Evolutionary conservation across 2,329 filamentous ascomycete genomes (phyloP).

Genomic region (Ciborinia camelliae): DNA sequence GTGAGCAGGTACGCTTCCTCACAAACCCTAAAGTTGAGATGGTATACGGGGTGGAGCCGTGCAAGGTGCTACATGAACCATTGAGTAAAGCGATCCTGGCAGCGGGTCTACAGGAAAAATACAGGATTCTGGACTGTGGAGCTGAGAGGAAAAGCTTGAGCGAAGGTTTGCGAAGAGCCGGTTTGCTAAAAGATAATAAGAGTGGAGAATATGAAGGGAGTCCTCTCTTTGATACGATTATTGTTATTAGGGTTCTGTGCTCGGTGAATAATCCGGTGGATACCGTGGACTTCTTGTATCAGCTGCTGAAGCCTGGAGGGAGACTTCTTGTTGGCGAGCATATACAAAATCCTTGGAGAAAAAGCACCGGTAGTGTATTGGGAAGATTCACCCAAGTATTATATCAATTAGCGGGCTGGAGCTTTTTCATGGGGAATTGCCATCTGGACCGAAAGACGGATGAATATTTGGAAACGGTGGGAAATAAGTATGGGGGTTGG

Average conservation of each 20-base stretch:
- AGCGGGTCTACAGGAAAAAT: not conserved
- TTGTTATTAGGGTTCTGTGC: not conserved
- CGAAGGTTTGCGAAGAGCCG: not conserved
- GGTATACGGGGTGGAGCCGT: not conserved
- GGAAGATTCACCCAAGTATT: not conserved
- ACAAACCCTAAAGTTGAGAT: not conserved
- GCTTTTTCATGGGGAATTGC: conserved; percentile 2
- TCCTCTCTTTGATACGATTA: conserved; percentile 2
- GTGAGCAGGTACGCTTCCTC: not conserved
- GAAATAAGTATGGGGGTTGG: not conserved
- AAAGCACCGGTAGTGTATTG: not conserved
- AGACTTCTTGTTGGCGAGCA: not conserved
- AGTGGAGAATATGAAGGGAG: too few relatives aligned
- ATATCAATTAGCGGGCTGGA: not conserved
- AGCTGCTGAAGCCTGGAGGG: not conserved
- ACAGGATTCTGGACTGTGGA: not conserved
- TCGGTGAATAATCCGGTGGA: not conserved
- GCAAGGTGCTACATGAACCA: too few relatives aligned
- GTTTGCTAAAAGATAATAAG: not conserved
- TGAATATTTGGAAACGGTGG: not conserved
- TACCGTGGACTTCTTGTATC: not conserved
- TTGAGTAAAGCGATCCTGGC: not conserved
- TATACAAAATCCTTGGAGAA: not conserved
- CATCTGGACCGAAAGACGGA: not conserved
- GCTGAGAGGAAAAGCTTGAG: not conserved